phyloP scores from a whole-genome alignment of 192 early-diverging fungal genomes.

The Entophlyctis helioformis region DNA sequence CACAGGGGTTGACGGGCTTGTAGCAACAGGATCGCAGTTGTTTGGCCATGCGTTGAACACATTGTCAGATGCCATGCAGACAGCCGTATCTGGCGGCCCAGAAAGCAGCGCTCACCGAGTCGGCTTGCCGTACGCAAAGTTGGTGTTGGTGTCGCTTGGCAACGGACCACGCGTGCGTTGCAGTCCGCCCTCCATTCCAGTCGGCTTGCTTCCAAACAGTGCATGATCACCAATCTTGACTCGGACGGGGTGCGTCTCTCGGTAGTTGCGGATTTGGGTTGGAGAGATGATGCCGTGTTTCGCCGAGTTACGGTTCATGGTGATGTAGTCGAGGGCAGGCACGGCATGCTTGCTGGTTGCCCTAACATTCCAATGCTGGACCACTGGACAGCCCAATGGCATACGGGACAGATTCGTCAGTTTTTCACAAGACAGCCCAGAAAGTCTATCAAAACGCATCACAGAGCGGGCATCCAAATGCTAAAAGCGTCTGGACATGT shows the following conservation, averaged over 20 bases:
- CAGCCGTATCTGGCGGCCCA: background rate
- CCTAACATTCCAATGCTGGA: slow-evolving; percentile 41
- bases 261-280: slow-evolving; percentile 27
- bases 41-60: no score
- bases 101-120: slow-evolving; percentile 21
- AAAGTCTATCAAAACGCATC: background rate
- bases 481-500: no score
- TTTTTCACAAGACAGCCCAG: background rate
- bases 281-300: slow-evolving; percentile 31
- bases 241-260: slow-evolving; percentile 32
- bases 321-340: slow-evolving; percentile 40
- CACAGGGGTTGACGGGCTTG: slow-evolving; percentile 44
- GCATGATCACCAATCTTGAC: slow-evolving; percentile 29
- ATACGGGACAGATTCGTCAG: background rate
- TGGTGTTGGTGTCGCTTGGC: slow-evolving; percentile 35
- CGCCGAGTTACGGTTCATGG: slow-evolving; percentile 42
- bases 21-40: background rate
- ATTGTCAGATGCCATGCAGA: no score
- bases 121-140: slow-evolving; percentile 44
- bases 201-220: background rate
- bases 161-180: slow-evolving; percentile 19
- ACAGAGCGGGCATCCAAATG: no score
- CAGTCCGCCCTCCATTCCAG: slow-evolving; percentile 4
- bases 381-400: slow-evolving; percentile 14
- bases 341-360: slow-evolving; percentile 21